Evolutionary conservation across 2,329 filamentous ascomycete genomes (phyloP).

Genomic region (Paracorniculantispora psalliotae): DNA sequence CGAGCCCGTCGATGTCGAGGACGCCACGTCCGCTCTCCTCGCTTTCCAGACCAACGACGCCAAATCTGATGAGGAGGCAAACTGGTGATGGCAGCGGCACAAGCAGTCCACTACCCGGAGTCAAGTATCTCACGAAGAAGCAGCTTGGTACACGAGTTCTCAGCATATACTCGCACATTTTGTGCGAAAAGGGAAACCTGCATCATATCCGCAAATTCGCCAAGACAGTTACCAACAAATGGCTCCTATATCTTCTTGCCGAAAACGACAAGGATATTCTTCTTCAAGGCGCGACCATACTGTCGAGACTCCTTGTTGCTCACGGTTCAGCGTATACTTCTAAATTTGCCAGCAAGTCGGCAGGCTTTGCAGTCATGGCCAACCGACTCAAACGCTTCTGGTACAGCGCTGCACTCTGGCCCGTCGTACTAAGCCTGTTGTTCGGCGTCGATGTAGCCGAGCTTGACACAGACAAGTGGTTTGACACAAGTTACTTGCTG

Average conservation of each 20-base stretch:
- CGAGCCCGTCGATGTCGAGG: constrained; percentile 43
- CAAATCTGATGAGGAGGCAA: constrained; percentile 32
- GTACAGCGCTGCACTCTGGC: constrained; percentile 80
- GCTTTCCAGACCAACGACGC: constrained; percentile 36
- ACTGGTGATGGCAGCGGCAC: constrained; percentile 30
- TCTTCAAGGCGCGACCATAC: constrained; percentile 72
- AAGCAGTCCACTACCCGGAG: constrained; percentile 24
- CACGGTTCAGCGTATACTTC: constrained; percentile 77
- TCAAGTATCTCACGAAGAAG: constrained; percentile 52
- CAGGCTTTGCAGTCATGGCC: constrained; percentile 83
- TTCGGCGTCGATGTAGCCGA: constrained; percentile 78
- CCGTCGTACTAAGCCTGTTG: constrained; percentile 79
- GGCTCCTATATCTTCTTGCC: constrained; percentile 85
- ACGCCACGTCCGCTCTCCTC: constrained; percentile 44
- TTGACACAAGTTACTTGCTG: constrained; percentile 69
- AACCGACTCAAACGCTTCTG: constrained; percentile 81
- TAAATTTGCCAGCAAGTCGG: constrained; percentile 78
- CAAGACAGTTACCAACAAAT: constrained; percentile 94
- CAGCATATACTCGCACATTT: constrained; percentile 68
- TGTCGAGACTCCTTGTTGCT: constrained; percentile 76
- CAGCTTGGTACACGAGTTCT: constrained; percentile 72
- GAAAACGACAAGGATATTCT: constrained; percentile 83
- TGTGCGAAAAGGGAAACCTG: constrained; percentile 68
- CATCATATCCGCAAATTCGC: constrained; percentile 80
- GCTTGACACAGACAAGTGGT: constrained; percentile 66